These are phyloP conservation scores for Dentipellis sp. DNA, from an alignment of 768 basidiomycete genomes.

Conservation along the genomic window DNA sequence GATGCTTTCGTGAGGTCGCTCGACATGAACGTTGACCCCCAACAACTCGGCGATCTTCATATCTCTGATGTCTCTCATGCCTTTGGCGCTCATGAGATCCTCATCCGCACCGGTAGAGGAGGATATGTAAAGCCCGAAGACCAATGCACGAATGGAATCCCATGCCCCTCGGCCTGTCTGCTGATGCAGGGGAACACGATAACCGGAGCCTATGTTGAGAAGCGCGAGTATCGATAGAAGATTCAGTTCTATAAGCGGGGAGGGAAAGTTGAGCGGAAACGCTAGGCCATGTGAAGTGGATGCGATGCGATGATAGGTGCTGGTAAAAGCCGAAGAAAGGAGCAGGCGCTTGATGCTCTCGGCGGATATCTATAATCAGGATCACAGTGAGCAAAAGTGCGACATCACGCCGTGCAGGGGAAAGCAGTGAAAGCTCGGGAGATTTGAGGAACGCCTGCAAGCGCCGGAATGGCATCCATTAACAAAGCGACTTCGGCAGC, in stretches of 20 bases:
- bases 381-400: not conserved
- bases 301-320: conserved; percentile 54
- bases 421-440: not conserved
- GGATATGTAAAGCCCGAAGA: conserved; percentile 63
- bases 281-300: conserved; percentile 52
- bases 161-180: conserved; percentile 75
- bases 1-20: conserved; percentile 60
- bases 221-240: conserved; percentile 69
- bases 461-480: not conserved
- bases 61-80: conserved; percentile 45
- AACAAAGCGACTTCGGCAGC: not conserved
- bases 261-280: conserved; percentile 74
- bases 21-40: conserved; percentile 59
- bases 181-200: conserved; percentile 61
- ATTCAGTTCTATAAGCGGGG: conserved; percentile 68
- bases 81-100: conserved; percentile 57
- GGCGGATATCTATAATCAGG: conserved; percentile 39
- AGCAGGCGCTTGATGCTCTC: conserved; percentile 54
- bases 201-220: conserved; percentile 80
- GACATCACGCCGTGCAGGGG: no score
- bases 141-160: conserved; percentile 71
- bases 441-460: not conserved
- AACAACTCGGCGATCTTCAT: conserved; percentile 65
- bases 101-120: conserved; percentile 42
- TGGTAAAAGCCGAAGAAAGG: conserved; percentile 51